phyloP scores from a whole-genome alignment of 441 rosid genomes.

The Eugenia klotzschiana region DNA sequence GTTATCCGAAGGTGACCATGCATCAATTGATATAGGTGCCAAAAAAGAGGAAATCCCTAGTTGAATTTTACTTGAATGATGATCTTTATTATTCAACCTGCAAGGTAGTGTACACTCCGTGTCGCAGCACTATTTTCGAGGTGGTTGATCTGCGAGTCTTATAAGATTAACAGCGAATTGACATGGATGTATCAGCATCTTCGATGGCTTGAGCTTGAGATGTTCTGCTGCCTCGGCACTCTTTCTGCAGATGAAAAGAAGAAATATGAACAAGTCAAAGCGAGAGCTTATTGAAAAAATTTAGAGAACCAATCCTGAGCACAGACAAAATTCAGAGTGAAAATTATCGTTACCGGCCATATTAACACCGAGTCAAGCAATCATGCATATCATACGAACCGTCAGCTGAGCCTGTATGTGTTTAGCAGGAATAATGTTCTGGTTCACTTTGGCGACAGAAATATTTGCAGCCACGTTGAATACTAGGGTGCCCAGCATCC shows the following conservation, averaged over 20 bases:
- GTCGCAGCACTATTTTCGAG: not conserved
- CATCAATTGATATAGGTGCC: not conserved
- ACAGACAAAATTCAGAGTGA: not conserved
- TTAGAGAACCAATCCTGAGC: not conserved
- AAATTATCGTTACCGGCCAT: not conserved
- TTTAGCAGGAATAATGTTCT: not conserved
- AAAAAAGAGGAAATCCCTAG: not conserved
- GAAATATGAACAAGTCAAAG: not conserved
- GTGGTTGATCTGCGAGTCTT: not conserved
- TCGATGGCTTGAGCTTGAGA: not conserved
- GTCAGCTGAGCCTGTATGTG: not conserved
- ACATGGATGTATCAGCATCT: not conserved
- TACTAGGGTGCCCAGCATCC: not conserved
- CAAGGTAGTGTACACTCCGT: not conserved
- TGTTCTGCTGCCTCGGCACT: not conserved
- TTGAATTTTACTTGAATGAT: not conserved
- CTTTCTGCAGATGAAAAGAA: not conserved
- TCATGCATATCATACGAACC: not conserved
- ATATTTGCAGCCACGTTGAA: not conserved
- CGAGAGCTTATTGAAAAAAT: not conserved
- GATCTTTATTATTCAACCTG: not conserved
- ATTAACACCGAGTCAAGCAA: not conserved
- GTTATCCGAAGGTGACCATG: not conserved
- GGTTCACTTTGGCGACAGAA: not conserved
- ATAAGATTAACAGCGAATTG: not conserved